Evolutionary conservation across 2,329 filamentous ascomycete genomes (phyloP), one percentile per base, ranked within the genome.

Genomic region (Aspergillus uvarum): DNA sequence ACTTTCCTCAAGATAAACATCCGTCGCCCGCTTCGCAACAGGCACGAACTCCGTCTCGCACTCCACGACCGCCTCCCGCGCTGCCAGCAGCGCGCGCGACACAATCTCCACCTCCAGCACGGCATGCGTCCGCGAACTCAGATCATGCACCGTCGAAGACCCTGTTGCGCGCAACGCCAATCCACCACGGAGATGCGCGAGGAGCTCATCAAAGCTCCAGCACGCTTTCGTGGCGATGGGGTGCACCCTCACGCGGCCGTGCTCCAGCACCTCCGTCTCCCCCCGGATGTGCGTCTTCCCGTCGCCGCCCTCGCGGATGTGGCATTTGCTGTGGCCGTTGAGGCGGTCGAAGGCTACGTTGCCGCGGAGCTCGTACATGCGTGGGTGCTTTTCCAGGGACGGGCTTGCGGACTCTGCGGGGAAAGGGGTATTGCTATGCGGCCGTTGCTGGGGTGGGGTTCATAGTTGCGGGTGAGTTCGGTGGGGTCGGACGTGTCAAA

Each of bases 81-180:
- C 75, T 7, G 74, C 70, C 0, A 79, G 58, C 2, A 80, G 61
- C 4, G 60, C 58, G 47, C 66, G 65, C 14, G 72, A 80, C 6
- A 81, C 63, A 42, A 81, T 69, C 56, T 81, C 79, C 0, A 81
- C 58, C 58, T 80, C 73, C 4, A 81, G 51, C 0, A 81, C 66
- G 0, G 79, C 78, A 63, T 81, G 79, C 0, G 79, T 80, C 3
- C 79, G 71, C 0, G 78, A 80, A 58, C 79, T 81, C 58, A 80
- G 72, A 53, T 80, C 75, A 60, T 81, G 79, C 0, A 80, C 63
- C 0, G 70, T 72, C 2, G 79, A 81, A 5, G 73, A 70, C 2
- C 76, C 78, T 0, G 72, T 75, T 3, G 69, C 67, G 21, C 77
- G 64, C 5, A 67, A 61, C 11, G 67, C 64, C 1, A 79, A 65